phyloP scores from a whole-genome alignment of 306 rosid species.

The Malus orientalis region DNA sequence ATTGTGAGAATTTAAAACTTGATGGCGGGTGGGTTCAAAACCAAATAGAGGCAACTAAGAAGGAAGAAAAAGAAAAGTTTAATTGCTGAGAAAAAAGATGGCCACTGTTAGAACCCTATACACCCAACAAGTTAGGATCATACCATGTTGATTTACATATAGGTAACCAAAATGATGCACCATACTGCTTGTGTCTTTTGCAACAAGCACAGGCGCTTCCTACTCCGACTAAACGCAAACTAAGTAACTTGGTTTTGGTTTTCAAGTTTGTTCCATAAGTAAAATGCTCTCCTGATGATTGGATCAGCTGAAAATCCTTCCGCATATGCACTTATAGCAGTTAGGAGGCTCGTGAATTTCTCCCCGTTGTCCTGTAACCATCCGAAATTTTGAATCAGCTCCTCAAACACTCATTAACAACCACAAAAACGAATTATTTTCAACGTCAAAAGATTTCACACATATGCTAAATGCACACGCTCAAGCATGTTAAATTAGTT shows the following conservation, averaged over 20 bases:
- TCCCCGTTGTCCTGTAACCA: conserved; percentile 65
- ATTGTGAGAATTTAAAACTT: too few relatives aligned
- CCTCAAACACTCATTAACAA: neutral
- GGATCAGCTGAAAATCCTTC: conserved; percentile 88
- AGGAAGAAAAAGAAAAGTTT: too few relatives aligned
- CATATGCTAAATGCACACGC: neutral
- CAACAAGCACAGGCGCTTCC: neutral
- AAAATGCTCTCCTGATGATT: conserved; percentile 50
- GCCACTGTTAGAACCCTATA: too few relatives aligned
- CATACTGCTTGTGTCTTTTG: too few relatives aligned
- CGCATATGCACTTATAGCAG: conserved; percentile 85
- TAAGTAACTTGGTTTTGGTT: neutral
- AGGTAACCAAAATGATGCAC: too few relatives aligned
- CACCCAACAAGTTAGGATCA: too few relatives aligned
- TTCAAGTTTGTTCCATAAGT: conserved; percentile 40
- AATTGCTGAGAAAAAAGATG: too few relatives aligned
- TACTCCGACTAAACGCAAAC: neutral
- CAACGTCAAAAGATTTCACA: neutral
- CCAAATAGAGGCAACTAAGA: too few relatives aligned
- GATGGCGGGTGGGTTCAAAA: too few relatives aligned
- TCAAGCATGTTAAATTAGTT: neutral
- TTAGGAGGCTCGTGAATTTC: conserved; percentile 28
- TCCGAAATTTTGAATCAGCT: neutral
- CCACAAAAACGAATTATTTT: neutral
- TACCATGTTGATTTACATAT: too few relatives aligned